Base-by-base conservation (phyloP, 768 basidiomycete species). In the Lactarius tabidus region DNA sequence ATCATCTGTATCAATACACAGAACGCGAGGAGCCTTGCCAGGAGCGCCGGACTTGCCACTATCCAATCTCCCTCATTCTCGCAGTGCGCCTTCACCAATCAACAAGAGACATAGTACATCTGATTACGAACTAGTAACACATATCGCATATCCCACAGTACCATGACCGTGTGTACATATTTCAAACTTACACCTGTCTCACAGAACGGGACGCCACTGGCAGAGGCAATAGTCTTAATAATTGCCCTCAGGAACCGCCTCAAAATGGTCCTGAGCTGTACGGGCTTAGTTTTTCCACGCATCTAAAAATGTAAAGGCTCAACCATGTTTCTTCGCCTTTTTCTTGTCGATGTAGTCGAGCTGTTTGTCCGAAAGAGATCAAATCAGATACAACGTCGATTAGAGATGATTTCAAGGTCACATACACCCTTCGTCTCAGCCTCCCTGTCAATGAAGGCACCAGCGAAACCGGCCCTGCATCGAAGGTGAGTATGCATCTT, bases 361-460 rank as follows among this genome's bases (percentile, higher is more conserved):
- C 76, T 78, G 54, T 9, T 60, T 12, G 8, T 38, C 33, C 33
- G 36, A 35, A 66, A 57, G 43, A 48, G 31, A 53, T 17, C 28
- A 63, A 31, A 56, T 57, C 20, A 29, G 8, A 1, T 45, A 20
- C 20, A 54, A 33, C 3, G 20, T 54, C 29, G 29, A 9, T 9
- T 43, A 3, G 36, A 33, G 33, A 45, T 51, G 38, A 43, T 15
- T 35, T 14, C 28, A 23, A 45, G 31, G 29, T 41, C n/a, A 63
- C 78, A 60, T 71, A 80, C 80, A 28, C 84, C 85, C 70, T 84
- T 85, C 68, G 84, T 84, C 75, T 89, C 88, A n/a, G 82, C 70
- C 2, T 82, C 60, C 57, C 74, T 80, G 70, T 83, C 81, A 64
- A 89, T 69, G 73, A 85, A 83, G 20, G 74, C 82, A 66, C 81